A percentile compares a stretch with the other conserved stretches of the same genome.
Conservation (phyloP, 2,329 filamentous ascomycete genomes). For the Raffaelea albimanens region DNA sequence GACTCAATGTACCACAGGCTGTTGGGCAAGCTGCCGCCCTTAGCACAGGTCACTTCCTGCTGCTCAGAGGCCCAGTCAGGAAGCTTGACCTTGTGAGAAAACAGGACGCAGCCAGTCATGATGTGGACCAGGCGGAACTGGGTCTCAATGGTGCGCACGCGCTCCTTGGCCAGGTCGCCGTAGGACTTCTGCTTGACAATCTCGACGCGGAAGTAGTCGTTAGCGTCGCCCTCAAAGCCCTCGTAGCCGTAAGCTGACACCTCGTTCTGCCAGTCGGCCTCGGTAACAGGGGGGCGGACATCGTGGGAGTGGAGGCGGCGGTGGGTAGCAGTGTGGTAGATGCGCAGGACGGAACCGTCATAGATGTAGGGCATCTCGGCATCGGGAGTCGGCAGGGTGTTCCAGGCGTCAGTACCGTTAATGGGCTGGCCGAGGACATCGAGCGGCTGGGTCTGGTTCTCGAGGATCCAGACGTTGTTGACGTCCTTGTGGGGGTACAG, state of each 20-base stretch:
- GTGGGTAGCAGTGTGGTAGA: constrained; percentile 77
- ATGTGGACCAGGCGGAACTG: constrained; percentile 93
- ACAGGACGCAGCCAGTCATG: constrained; percentile 93
- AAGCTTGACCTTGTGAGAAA: constrained; percentile 98
- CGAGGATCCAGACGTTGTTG: constrained; percentile 89
- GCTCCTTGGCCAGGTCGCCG: constrained; percentile 67
- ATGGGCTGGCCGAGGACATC: constrained; percentile 66
- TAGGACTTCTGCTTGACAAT: constrained; percentile 87
- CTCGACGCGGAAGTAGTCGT: constrained; percentile 90
- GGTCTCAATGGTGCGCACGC: constrained; percentile 85
- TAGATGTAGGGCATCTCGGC: constrained; percentile 50
- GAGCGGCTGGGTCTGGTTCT: constrained; percentile 92
- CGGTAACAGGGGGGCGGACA: constrained; percentile 74
- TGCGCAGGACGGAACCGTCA: constrained; percentile 69
- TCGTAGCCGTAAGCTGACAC: constrained; percentile 96
- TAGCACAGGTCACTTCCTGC: constrained; percentile 97
- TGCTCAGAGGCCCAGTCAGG: constrained; percentile 97
- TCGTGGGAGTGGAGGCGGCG: constrained; percentile 94
- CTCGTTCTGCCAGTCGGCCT: constrained; percentile 92
- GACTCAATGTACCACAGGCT: constrained; percentile 94
- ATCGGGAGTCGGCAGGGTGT: constrained; percentile 51
- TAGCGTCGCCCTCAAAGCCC: constrained; percentile 92
- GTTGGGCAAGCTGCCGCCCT: constrained; percentile 85
- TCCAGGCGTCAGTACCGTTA: constrained; percentile 77
- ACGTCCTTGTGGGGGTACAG: constrained; percentile 98